A percentile compares a stretch with the other conserved stretches of the same genome.
Conservation (phyloP, 805 yeast genomes). For the Hanseniaspora lachancei region DNA sequence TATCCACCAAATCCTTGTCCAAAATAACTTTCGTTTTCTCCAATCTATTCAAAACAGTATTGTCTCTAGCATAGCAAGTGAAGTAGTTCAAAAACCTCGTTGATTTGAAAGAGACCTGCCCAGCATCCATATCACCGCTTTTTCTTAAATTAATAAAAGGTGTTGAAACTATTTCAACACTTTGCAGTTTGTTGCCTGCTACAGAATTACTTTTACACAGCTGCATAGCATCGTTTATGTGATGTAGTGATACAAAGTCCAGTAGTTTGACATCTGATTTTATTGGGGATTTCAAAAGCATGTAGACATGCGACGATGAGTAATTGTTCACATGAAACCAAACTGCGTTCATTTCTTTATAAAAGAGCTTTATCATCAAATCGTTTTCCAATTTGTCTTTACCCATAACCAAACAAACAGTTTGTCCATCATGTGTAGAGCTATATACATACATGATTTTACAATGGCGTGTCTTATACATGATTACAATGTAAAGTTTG, state of each 20-base stretch:
- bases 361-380: slow-evolving; percentile 46
- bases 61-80: slow-evolving; percentile 44
- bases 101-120: slow-evolving; percentile 64
- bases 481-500: neutral
- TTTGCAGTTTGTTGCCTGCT: slow-evolving; percentile 57
- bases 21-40: slow-evolving; percentile 48
- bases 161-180: slow-evolving; percentile 55
- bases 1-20: slow-evolving; percentile 17
- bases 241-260: slow-evolving; percentile 38
- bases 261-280: slow-evolving; percentile 31
- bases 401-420: slow-evolving; percentile 38
- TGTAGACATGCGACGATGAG: slow-evolving; percentile 66
- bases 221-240: slow-evolving; percentile 50
- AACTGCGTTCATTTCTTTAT: slow-evolving; percentile 39
- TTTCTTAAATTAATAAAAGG: slow-evolving; percentile 60
- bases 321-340: slow-evolving; percentile 76
- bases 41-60: slow-evolving; percentile 45
- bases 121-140: slow-evolving; percentile 60
- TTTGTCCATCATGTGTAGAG: slow-evolving; percentile 18
- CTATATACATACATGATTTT: slow-evolving; percentile 21
- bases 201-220: slow-evolving; percentile 67
- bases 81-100: slow-evolving; percentile 40
- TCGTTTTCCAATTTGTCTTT: slow-evolving; percentile 63
- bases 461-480: neutral
- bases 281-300: slow-evolving; percentile 33